phyloP scores from a whole-genome alignment of 192 early-diverging fungal genomes.

The Diversispora eburnea region DNA sequence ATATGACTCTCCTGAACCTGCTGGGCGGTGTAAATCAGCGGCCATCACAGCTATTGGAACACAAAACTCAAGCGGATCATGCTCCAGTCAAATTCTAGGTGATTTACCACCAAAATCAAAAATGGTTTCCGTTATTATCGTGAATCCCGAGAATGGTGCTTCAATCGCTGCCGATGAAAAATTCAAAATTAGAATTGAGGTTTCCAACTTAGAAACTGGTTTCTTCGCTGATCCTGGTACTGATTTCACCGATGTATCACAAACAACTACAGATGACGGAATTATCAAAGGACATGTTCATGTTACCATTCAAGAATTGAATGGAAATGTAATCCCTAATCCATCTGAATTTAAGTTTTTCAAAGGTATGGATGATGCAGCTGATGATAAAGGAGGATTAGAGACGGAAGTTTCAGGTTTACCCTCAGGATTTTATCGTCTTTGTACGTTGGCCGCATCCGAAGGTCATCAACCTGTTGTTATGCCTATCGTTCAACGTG shows the following conservation, averaged over 20 bases:
- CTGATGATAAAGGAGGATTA: too few species aligned
- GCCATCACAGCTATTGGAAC: neutral
- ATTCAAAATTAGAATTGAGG: neutral
- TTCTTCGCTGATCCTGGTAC: neutral
- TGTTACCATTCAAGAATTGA: neutral
- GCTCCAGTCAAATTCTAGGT: neutral
- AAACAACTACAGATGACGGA: neutral
- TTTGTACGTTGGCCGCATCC: too few species aligned
- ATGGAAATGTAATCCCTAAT: too few species aligned
- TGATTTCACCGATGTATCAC: neutral
- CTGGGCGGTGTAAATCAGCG: neutral
- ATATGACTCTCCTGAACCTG: neutral
- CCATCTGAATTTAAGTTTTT: too few species aligned
- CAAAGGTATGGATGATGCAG: too few species aligned
- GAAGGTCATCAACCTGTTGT: too few species aligned
- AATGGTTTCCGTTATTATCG: neutral
- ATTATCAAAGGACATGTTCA: neutral
- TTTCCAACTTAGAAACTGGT: neutral
- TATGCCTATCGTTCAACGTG: too few species aligned
- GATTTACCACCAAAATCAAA: neutral
- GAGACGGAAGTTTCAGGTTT: too few species aligned
- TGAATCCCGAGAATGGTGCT: neutral
- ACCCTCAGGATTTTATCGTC: too few species aligned
- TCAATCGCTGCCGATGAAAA: neutral
- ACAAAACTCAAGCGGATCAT: neutral